phyloP scores from a whole-genome alignment of 768 basidiomycete species.

The Lactarius sanguifluus region DNA sequence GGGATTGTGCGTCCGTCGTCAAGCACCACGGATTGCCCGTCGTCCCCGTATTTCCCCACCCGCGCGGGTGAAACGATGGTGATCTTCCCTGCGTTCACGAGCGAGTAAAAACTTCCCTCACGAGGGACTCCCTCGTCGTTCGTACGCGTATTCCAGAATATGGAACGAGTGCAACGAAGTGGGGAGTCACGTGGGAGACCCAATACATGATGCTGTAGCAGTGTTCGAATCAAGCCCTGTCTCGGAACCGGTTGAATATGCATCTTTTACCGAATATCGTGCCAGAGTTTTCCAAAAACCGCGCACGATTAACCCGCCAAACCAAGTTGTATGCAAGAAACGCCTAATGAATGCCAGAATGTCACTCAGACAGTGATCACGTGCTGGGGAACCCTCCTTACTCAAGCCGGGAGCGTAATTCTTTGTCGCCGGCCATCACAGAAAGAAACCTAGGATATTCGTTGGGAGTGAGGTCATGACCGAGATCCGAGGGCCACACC shows the following conservation, averaged over 20 bases:
- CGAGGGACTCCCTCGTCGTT: slow-evolving; percentile 54
- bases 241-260: neutral
- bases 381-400: slow-evolving; percentile 33
- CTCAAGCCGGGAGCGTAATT: slow-evolving; percentile 54
- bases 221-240: neutral
- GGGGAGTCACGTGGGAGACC: slow-evolving; percentile 50
- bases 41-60: slow-evolving; percentile 39
- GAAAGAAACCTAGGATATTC: slow-evolving; percentile 43
- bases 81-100: slow-evolving; percentile 53
- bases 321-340: slow-evolving; percentile 58
- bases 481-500: slow-evolving; percentile 37
- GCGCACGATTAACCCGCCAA: slow-evolving; percentile 53
- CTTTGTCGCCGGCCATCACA: slow-evolving; percentile 48
- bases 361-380: slow-evolving; percentile 25
- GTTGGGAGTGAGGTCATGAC: slow-evolving; percentile 1
- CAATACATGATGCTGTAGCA: slow-evolving; percentile 36
- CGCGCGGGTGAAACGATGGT: slow-evolving; percentile 47
- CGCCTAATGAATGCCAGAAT: slow-evolving; percentile 34
- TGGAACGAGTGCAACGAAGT: slow-evolving; percentile 42
- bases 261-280: slow-evolving; percentile 42
- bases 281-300: slow-evolving; percentile 48
- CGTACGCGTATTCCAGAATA: slow-evolving; percentile 47
- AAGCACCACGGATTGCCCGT: slow-evolving; percentile 43
- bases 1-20: slow-evolving; percentile 43
- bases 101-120: slow-evolving; percentile 48